Evolutionary conservation across 73 alveolate species (phyloP), one percentile per base, ranked within the genome.

Genomic region (Effrenium voratum): DNA sequence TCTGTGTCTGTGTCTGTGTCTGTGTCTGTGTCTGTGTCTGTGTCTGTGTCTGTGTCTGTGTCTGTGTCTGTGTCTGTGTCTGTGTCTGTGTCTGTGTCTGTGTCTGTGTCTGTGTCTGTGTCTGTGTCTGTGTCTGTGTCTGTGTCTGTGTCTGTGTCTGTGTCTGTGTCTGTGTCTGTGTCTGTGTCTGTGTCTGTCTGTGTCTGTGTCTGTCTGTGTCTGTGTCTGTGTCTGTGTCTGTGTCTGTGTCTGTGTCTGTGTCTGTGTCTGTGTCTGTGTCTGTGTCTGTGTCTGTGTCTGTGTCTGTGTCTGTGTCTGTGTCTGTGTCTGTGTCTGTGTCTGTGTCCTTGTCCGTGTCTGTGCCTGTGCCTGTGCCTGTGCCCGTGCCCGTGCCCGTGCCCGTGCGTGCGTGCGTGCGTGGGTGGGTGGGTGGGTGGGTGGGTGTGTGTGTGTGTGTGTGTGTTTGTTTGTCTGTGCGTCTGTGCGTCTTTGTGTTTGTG

Each of bases 261-360:
- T n/a, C n/a, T n/a, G n/a, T n/a, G n/a, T n/a, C n/a, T n/a, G n/a
- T n/a, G n/a, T n/a, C n/a, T n/a, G n/a, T n/a, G n/a, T n/a, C n/a
- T n/a, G n/a, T n/a, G n/a, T n/a, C n/a, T n/a, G n/a, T n/a, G n/a
- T n/a, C n/a, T n/a, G n/a, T n/a, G n/a, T n/a, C n/a, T n/a, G n/a
- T n/a, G n/a, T 55, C 32, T 55, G 70, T 55, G 13, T 13, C 32
- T 55, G 70, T 55, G 70, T 55, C 70, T 55, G 70, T 55, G 70
- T 55, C 70, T 55, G 70, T 55, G 70, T 55, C 70, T 55, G 70
- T 55, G 70, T 55, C 70, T 55, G 70, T 55, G 70, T 55, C 70
- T 55, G n/a, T n/a, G n/a, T n/a, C n/a, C n/a, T n/a, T n/a, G n/a
- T n/a, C n/a, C n/a, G n/a, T n/a, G n/a, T n/a, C n/a, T n/a, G n/a